Base-by-base conservation (phyloP, 352 stramenopile genomes). In the Poterioochromonas sp. region DNA sequence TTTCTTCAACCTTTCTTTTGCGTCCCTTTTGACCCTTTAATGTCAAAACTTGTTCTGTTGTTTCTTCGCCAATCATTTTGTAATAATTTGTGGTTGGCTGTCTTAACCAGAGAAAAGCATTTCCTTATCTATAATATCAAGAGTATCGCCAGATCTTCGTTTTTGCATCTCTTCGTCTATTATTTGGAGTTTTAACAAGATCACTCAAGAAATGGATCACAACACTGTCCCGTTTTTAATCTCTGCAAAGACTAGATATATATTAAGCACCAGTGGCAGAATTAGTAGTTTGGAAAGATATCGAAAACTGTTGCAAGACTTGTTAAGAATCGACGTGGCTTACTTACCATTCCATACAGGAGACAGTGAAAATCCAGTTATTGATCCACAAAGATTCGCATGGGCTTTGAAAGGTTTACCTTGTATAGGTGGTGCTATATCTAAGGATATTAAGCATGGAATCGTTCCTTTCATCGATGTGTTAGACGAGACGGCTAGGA, bases 261-360 rank as follows among this genome's bases (percentile, higher is more conserved):
- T 71, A 41, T 43, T 71, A 12, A 71, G 62, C 26, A 71, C 62
- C 3, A 47, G 34, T 71, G 62, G 62, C 11, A 41, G 62, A 29
- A 1, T 44, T 41, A 43, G 12, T 29, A 71, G 62, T 29, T 40
- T 71, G 18, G 5, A 29, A 71, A 71, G 62, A 71, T 71, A 71
- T 29, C n/a, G 41, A n/a, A 11, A 29, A 65, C 26, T 65, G 5
- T 39, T 65, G 54, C 8, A 65, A 15, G 34, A 35, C 11, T 29
- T 65, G 3, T 39, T 71, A 12, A 43, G 26, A 22, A 22, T 71
- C 2, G 62, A 71, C 41, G 62, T 71, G 5, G 62, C 62, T 29
- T 71, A 71, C 32, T 35, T 71, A 26, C 62, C 62, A 29, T 43
- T 71, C 8, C 62, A 71, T 29, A 71, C 5, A n/a, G 62, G 62